These are phyloP conservation scores for Ogataea polymorpha DNA, from an alignment of 805 yeast species.

Conservation along the genomic window DNA sequence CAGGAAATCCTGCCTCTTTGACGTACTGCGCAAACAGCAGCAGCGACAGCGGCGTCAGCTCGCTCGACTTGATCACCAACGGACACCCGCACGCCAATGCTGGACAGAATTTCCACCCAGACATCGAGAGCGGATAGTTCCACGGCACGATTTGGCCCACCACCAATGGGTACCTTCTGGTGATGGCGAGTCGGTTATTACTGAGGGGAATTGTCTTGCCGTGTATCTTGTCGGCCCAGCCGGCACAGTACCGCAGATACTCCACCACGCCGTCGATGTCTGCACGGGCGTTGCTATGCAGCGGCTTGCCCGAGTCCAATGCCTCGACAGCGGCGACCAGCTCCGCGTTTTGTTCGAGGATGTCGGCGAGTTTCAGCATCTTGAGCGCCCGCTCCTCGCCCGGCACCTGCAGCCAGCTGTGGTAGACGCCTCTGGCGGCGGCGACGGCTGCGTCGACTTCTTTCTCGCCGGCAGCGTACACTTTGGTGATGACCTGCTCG, in stretches of 20 bases:
- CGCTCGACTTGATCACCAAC: constrained; percentile 70
- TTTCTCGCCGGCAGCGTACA: constrained; percentile 43
- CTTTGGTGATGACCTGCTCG: constrained; percentile 43
- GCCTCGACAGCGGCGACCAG: constrained; percentile 51
- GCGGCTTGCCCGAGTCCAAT: constrained; percentile 55
- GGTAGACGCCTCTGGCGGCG: constrained; percentile 47
- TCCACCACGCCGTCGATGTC: constrained; percentile 47
- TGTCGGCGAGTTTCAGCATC: constrained; percentile 47
- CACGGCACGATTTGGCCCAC: constrained; percentile 71
- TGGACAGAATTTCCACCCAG: constrained; percentile 79
- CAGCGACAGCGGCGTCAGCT: constrained; percentile 70
- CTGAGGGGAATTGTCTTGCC: constrained; percentile 40
- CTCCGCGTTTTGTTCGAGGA: constrained; percentile 47
- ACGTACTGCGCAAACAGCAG: constrained; percentile 57
- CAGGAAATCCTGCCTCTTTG: constrained; percentile 68
- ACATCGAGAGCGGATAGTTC: constrained; percentile 71
- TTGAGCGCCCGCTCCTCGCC: constrained; percentile 41
- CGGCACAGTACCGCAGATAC: constrained; percentile 53
- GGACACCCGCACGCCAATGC: constrained; percentile 80
- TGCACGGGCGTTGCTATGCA: constrained; percentile 43
- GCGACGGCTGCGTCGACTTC: constrained; percentile 51
- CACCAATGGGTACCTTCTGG: constrained; percentile 64
- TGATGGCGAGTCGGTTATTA: constrained; percentile 56
- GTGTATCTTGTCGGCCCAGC: constrained; percentile 57
- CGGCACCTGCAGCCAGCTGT: constrained; percentile 43